Evolutionary conservation across 805 yeast species (phyloP).

Genomic region (Ogataea methanolica): DNA sequence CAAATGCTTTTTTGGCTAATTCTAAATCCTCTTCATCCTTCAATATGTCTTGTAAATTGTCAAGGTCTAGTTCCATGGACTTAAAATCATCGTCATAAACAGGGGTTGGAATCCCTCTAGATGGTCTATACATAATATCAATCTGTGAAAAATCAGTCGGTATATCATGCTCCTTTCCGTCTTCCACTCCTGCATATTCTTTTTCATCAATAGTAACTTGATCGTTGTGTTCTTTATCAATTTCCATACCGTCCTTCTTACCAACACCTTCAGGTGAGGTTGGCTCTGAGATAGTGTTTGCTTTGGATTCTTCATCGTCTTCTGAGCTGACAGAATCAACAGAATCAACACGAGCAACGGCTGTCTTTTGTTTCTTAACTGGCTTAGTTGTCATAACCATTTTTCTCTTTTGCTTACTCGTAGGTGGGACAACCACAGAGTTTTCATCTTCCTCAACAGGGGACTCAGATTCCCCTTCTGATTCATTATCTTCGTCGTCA

Average conservation of each 20-base stretch:
- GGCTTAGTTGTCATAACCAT: conserved; percentile 9
- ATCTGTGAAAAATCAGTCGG: conserved; percentile 19
- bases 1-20: conserved; percentile 44
- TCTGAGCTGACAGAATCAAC: conserved; percentile 7
- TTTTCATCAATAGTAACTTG: background rate
- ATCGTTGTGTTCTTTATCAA: conserved; percentile 16
- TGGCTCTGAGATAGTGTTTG: conserved; percentile 15
- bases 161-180: conserved; percentile 14
- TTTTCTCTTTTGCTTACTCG: conserved; percentile 21
- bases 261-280: conserved; percentile 20
- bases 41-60: conserved; percentile 46
- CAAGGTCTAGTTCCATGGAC: conserved; percentile 40
- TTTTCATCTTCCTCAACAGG: conserved; percentile 19
- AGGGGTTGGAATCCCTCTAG: conserved; percentile 45
- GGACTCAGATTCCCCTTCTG: conserved; percentile 18
- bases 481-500: conserved; percentile 17
- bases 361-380: background rate
- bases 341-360: background rate
- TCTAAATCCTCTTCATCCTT: conserved; percentile 73
- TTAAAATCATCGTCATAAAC: conserved; percentile 44
- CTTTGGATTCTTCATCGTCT: conserved; percentile 14
- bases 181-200: conserved; percentile 23
- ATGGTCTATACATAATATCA: conserved; percentile 44
- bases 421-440: conserved; percentile 9
- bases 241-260: conserved; percentile 23